Evolutionary conservation across 23 red algal species (phyloP).

Genomic region (Cyanidioschyzon merolae): DNA sequence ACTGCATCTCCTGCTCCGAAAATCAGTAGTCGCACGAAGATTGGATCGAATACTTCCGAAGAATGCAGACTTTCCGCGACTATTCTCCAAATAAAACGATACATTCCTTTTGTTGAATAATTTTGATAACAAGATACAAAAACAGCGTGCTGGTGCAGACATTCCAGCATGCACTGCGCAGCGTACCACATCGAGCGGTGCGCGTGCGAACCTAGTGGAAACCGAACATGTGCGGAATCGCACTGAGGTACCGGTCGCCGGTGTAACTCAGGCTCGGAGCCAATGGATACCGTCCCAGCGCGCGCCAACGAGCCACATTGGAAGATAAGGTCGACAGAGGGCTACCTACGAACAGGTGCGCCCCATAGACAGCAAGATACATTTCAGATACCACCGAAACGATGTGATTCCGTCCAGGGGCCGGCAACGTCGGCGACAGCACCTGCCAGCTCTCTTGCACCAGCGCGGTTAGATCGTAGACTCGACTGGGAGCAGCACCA

Average conservation of each 20-base stretch:
- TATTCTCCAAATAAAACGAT: too few relatives aligned
- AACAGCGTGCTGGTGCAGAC: too few relatives aligned
- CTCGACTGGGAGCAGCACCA: not conserved
- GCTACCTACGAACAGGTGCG: slow-evolving; percentile 5
- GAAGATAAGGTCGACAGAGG: not conserved
- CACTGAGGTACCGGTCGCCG: slow-evolving; percentile 3
- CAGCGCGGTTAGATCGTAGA: not conserved
- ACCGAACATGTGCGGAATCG: slow-evolving; percentile 1
- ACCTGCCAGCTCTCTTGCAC: too few relatives aligned
- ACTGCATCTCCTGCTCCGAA: too few relatives aligned
- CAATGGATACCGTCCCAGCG: not conserved
- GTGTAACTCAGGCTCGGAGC: slow-evolving; percentile 16
- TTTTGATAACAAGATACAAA: too few relatives aligned
- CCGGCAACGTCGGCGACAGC: too few relatives aligned
- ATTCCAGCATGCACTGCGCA: too few relatives aligned
- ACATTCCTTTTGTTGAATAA: too few relatives aligned
- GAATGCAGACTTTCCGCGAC: too few relatives aligned
- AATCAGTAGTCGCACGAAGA: too few relatives aligned
- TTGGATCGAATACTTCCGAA: too few relatives aligned
- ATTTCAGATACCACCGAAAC: not conserved
- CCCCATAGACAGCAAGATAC: not conserved
- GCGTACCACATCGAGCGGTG: not conserved
- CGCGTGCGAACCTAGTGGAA: not conserved
- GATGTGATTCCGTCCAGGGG: not conserved
- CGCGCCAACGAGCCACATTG: slow-evolving; percentile 11